A percentile compares a stretch with the other conserved stretches of the same genome.
Conservation (phyloP, 2,329 filamentous ascomycete genomes). For the Fusarium albosuccineum region DNA sequence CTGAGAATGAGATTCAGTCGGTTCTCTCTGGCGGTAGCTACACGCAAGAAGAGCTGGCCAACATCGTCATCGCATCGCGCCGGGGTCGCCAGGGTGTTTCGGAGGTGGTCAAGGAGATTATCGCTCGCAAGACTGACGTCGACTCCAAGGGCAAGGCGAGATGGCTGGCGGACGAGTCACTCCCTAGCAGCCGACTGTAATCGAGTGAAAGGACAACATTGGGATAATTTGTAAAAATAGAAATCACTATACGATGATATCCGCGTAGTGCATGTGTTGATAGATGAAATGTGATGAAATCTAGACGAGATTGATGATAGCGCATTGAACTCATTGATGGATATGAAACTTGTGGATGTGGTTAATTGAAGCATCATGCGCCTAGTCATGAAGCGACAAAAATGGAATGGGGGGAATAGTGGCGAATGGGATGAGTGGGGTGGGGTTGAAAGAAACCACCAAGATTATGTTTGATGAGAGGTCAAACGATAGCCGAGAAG, state of each 20-base stretch:
- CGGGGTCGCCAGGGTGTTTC: conserved; percentile 77
- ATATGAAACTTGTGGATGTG: conserved; percentile 20
- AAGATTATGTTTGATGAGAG: conserved; percentile 26
- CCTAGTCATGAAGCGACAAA: conserved; percentile 11
- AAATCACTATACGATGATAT: conserved; percentile 34
- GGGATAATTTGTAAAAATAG: conserved; percentile 46
- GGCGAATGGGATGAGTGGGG: conserved; percentile 35
- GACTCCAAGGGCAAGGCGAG: conserved; percentile 58
- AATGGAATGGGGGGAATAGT: conserved; percentile 12
- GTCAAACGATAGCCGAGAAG: conserved; percentile 28
- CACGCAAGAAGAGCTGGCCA: conserved; percentile 70
- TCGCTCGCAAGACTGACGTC: conserved; percentile 71
- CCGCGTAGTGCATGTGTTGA: conserved; percentile 43
- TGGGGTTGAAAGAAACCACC: conserved; percentile 44
- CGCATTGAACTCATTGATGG: conserved; percentile 12
- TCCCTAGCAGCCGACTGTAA: conserved; percentile 52
- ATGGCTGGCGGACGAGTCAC: conserved; percentile 52
- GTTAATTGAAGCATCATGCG: conserved; percentile 25
- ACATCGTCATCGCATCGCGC: conserved; percentile 70
- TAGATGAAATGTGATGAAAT: conserved; percentile 42
- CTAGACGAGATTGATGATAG: conserved; percentile 18
- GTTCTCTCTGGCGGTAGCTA: conserved; percentile 56
- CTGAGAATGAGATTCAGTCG: conserved; percentile 70
- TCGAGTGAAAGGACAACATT: conserved; percentile 22
- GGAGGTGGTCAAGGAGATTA: conserved; percentile 76